These are phyloP conservation scores for Osmozyma mogii DNA, from an alignment of 805 yeast species.

Conservation along the genomic window DNA sequence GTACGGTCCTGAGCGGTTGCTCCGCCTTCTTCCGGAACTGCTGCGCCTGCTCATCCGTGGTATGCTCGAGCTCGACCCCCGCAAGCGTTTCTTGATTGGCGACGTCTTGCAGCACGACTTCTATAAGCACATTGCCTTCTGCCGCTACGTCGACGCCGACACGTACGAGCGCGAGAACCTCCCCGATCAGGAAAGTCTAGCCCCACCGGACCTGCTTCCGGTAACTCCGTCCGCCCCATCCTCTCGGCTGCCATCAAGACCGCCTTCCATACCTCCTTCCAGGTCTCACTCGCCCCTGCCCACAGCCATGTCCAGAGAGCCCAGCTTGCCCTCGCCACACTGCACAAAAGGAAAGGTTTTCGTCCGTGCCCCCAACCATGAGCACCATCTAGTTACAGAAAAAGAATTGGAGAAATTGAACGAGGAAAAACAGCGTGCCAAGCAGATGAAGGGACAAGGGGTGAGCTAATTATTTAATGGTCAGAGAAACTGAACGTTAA, in stretches of 20 bases:
- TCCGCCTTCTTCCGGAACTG: conserved; percentile 62
- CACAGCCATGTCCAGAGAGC: too few relatives aligned
- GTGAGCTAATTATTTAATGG: too few relatives aligned
- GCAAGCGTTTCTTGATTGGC: conserved; percentile 48
- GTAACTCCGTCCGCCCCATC: too few relatives aligned
- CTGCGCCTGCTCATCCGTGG: conserved; percentile 52
- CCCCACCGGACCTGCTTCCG: too few relatives aligned
- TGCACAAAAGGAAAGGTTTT: too few relatives aligned
- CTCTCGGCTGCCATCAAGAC: too few relatives aligned
- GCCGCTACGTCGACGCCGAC: conserved; percentile 29
- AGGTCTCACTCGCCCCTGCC: too few relatives aligned
- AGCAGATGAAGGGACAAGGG: conserved; percentile 7
- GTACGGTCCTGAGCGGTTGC: conserved; percentile 63
- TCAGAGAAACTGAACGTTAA: too few relatives aligned
- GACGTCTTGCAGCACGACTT: conserved; percentile 53
- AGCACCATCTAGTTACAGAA: conserved; percentile 63
- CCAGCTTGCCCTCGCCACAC: too few relatives aligned
- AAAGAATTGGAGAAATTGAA: conserved; percentile 42
- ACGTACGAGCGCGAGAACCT: too few relatives aligned
- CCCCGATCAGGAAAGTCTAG: too few relatives aligned
- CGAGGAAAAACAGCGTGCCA: conserved; percentile 21
- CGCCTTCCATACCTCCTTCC: too few relatives aligned
- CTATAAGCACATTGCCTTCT: conserved; percentile 47
- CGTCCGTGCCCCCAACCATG: conserved; percentile 34
- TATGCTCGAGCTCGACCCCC: conserved; percentile 60